Percentiles rank a stretch among this genome's conserved stretches.
Conservation (phyloP, 805 yeast genomes). For the Phaffomyces thermotolerans region DNA sequence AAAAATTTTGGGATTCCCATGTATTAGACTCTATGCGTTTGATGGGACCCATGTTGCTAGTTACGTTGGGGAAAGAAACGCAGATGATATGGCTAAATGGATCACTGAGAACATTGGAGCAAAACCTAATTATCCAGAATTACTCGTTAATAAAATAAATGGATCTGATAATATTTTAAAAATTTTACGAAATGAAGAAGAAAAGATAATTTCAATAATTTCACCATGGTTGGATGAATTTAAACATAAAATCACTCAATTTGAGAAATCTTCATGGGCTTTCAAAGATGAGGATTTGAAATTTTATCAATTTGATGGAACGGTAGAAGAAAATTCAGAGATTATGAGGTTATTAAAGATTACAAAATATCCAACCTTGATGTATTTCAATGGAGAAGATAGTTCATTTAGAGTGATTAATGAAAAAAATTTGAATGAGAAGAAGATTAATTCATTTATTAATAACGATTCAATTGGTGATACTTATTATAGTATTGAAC, state of each 20-base stretch:
- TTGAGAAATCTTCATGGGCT: slow-evolving; percentile 24
- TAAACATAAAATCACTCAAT: slow-evolving; percentile 27
- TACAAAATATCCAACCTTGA: slow-evolving; percentile 26
- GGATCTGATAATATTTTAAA: slow-evolving; percentile 12
- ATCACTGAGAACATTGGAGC: slow-evolving; percentile 28
- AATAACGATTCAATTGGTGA: slow-evolving; percentile 22
- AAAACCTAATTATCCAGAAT: slow-evolving; percentile 26
- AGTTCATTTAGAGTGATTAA: slow-evolving; percentile 8
- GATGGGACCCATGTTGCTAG: slow-evolving; percentile 33
- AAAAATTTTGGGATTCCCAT: slow-evolving; percentile 39
- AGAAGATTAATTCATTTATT: slow-evolving; percentile 23
- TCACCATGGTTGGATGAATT: slow-evolving; percentile 32
- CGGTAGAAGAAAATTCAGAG: slow-evolving; percentile 21
- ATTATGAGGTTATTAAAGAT: slow-evolving; percentile 24
- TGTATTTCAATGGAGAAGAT: slow-evolving; percentile 14
- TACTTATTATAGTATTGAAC: slow-evolving; percentile 6
- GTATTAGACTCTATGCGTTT: slow-evolving; percentile 37
- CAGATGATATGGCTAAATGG: slow-evolving; percentile 26
- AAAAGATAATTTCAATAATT: slow-evolving; percentile 25
- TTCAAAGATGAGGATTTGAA: slow-evolving; percentile 11
- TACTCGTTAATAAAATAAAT: slow-evolving; percentile 6
- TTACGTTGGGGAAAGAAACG: slow-evolving; percentile 30
- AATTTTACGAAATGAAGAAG: slow-evolving; percentile 1
- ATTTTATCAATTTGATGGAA: slow-evolving; percentile 30
- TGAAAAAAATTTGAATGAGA: slow-evolving; percentile 19